Conservation (phyloP, 129 eudicot genomes). For the Flaveria trinervia region DNA sequence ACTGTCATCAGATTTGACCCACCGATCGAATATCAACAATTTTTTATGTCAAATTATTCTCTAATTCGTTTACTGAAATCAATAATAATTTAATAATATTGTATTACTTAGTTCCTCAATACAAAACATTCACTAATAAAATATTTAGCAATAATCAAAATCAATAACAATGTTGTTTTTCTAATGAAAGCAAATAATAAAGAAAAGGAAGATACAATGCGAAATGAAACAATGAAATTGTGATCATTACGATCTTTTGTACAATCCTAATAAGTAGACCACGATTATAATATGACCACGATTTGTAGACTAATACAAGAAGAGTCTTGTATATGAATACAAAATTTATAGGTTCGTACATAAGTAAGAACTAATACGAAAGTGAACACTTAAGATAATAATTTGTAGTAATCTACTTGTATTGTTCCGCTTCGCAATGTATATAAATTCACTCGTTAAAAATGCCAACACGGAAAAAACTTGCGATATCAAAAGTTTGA, state of each 20-base stretch:
- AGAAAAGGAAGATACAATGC: neutral
- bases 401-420: too few relatives aligned
- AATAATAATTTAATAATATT: neutral
- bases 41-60: neutral
- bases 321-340: too few relatives aligned
- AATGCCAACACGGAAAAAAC: too few relatives aligned
- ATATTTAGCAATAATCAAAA: neutral
- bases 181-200: neutral
- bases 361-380: too few relatives aligned
- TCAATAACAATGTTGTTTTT: neutral
- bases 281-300: too few relatives aligned
- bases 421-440: too few relatives aligned
- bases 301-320: too few relatives aligned
- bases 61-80: neutral
- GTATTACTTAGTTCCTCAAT: neutral
- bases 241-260: neutral
- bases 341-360: too few relatives aligned
- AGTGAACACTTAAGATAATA: too few relatives aligned
- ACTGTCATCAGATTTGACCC: constrained; percentile 26
- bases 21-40: constrained; percentile 19
- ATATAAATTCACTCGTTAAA: too few relatives aligned
- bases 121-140: neutral
- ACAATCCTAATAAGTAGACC: too few relatives aligned
- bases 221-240: neutral
- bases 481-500: too few relatives aligned